Evolutionary conservation across 2,329 filamentous ascomycete species (phyloP).

Genomic region (Endothia cerciana): DNA sequence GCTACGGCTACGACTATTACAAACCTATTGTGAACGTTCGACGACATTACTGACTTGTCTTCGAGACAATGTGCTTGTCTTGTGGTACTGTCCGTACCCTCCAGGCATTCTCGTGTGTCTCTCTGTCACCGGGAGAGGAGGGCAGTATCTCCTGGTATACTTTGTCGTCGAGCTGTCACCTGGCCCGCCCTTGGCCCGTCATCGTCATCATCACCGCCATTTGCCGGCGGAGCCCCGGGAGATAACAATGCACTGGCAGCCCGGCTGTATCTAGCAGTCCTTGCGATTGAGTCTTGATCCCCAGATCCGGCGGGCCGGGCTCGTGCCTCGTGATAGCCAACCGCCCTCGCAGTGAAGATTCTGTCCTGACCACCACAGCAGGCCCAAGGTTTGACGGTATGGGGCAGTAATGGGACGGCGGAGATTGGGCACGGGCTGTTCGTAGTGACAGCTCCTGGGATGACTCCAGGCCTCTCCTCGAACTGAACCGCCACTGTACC

Average conservation of each 20-base stretch:
- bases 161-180: not conserved
- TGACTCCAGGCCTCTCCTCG: no score
- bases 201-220: conserved; percentile 5
- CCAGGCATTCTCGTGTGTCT: not conserved
- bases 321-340: no score
- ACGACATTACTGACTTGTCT: not conserved
- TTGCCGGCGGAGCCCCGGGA: conserved; percentile 1
- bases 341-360: no score
- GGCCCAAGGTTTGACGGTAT: no score
- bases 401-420: no score
- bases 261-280: not conserved
- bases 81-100: no score
- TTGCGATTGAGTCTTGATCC: not conserved
- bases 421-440: no score
- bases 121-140: no score
- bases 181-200: not conserved
- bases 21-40: not conserved
- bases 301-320: not conserved
- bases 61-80: not conserved
- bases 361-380: no score
- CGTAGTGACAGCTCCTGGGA: no score
- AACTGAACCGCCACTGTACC: no score
- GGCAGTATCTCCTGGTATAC: no score
- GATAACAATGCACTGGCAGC: not conserved
- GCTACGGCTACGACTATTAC: not conserved